phyloP scores from a whole-genome alignment of 306 rosid species.

The Senna siamea region DNA sequence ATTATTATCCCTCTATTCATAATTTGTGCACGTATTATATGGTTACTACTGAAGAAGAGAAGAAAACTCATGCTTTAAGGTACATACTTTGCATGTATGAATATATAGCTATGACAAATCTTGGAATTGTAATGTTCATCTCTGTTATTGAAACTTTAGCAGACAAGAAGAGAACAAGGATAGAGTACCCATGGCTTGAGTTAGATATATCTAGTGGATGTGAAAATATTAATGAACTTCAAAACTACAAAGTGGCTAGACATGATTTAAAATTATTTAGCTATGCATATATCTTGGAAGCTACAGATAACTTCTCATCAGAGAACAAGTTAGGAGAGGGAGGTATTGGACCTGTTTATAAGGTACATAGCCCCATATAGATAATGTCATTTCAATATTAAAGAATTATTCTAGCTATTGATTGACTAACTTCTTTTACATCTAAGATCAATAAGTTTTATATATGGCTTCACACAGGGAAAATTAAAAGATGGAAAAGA shows the following conservation, averaged over 20 bases:
- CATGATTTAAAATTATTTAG: constrained; percentile 17
- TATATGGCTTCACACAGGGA: neutral
- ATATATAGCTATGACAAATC: neutral
- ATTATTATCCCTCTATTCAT: neutral
- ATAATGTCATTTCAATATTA: neutral
- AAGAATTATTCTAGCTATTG: neutral
- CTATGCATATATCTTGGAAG: constrained; percentile 30
- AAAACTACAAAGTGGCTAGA: neutral
- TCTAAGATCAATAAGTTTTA: neutral
- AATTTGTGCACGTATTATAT: neutral
- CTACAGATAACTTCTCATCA: constrained; percentile 36
- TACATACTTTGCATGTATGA: neutral
- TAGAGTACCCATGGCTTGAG: neutral
- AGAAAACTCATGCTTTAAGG: constrained; percentile 23
- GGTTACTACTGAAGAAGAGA: neutral
- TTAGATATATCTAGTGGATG: neutral
- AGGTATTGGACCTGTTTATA: constrained; percentile 37
- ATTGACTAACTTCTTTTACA: too few species aligned
- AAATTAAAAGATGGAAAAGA: neutral
- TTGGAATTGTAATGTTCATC: neutral
- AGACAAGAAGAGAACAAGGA: neutral
- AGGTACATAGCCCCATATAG: neutral
- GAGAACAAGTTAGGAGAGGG: constrained; percentile 26
- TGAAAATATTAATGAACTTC: neutral
- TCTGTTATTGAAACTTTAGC: neutral